Base-by-base conservation (phyloP, 2,329 filamentous ascomycete genomes). In the Westerdykella sp. region DNA sequence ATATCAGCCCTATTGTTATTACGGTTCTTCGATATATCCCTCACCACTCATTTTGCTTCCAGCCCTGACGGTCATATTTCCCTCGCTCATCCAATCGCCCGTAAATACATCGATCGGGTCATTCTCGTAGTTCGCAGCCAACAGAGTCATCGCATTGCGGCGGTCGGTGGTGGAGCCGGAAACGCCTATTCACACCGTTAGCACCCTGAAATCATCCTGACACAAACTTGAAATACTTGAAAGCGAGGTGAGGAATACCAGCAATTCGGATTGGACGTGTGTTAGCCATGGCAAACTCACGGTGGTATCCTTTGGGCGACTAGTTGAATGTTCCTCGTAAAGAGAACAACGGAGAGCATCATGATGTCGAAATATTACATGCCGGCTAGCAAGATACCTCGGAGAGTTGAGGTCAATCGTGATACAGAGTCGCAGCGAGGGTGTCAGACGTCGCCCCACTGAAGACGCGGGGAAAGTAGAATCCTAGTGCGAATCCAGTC, bases 1-100 rank as follows among this genome's bases (percentile, higher is more conserved):
- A 13, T 39, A 15, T 55, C 22, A 49, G 45, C 23, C 34, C 12
- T 14, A 2, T 11, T 14, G 15, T 11, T 18, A 16, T 22, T 11
- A 25, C n/a, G 18, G 5, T 2, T 18, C 2, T 48, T 28, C 25
- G 25, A 9, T 10, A 28, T 21, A 34, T n/a, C 5, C n/a, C 43
- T 25, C 30, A 59, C 57, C 53, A 34, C 50, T 53, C 18, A 54
- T 39, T 32, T 57, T 62, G 1, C 47, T 44, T 12, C 57, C 54
- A 1, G 54, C 56, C 23, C 57, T 44, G 7, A 49, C 49, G 6
- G 59, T 62, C 59, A 63, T 62, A 35, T 62, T 62, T 1, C 49
- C 56, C 39, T 62, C 60, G 25, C 53, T 56, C 57, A 63, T 59
- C 59, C 58, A 62, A 21, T 62, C 60, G 9, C 60, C 60, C 1